Evolutionary conservation across 2,329 filamentous ascomycete genomes (phyloP).

Genomic region (Teratosphaeria viscida): DNA sequence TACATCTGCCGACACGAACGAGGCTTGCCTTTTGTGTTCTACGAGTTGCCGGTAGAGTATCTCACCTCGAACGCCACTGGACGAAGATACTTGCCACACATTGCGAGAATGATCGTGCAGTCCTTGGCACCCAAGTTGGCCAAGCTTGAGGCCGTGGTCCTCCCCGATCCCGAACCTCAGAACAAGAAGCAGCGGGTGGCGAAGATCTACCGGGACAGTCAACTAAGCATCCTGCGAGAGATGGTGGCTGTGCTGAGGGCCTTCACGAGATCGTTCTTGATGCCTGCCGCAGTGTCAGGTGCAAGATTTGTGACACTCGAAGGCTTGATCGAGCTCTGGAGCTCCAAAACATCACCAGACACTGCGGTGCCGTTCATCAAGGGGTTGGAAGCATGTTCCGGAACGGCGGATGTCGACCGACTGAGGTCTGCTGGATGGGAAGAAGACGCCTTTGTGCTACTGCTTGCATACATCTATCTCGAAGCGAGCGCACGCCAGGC

Average conservation of each 20-base stretch:
- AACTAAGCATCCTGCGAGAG: slow-evolving; percentile 24
- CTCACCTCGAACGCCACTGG: slow-evolving; percentile 15
- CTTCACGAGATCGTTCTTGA: slow-evolving; percentile 18
- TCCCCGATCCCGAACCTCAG: slow-evolving; percentile 16
- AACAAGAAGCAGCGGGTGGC: slow-evolving; percentile 33
- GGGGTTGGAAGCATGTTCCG: slow-evolving; percentile 22
- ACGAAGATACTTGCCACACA: slow-evolving; percentile 22
- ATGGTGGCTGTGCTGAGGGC: slow-evolving; percentile 18
- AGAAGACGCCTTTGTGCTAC: slow-evolving; percentile 26
- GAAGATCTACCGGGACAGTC: slow-evolving; percentile 33
- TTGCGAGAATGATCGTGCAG: slow-evolving; percentile 25
- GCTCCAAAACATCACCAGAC: slow-evolving; percentile 41
- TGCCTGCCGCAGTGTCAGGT: slow-evolving; percentile 3
- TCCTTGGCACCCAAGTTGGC: slow-evolving; percentile 24
- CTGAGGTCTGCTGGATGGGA: slow-evolving; percentile 26
- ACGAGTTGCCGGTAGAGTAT: slow-evolving; percentile 17
- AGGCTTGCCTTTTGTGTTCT: slow-evolving; percentile 19
- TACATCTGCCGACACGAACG: slow-evolving; percentile 26
- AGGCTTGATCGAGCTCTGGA: slow-evolving; percentile 16
- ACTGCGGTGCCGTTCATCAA: slow-evolving; percentile 16
- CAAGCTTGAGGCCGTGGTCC: slow-evolving; percentile 16
- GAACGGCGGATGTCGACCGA: slow-evolving; percentile 20
- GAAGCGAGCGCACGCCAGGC: neutral
- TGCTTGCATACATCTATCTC: slow-evolving; percentile 19
- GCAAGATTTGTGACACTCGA: slow-evolving; percentile 21